Evolutionary conservation across 2,329 filamentous ascomycete genomes (phyloP).

Genomic region (Cordyceps pruinosa): DNA sequence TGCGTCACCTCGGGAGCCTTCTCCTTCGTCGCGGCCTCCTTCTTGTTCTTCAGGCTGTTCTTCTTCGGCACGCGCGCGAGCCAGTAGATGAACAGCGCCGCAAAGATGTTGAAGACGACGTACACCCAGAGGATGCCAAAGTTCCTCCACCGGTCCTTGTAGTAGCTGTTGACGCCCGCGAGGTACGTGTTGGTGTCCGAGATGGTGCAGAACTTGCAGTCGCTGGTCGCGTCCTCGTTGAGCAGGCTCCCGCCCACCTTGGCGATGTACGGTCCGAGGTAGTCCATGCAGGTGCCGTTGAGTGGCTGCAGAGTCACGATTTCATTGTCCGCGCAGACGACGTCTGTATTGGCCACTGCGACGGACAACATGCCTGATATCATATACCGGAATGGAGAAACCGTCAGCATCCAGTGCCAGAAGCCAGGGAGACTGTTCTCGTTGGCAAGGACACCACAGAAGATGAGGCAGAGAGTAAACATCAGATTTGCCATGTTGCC

Average conservation of each 20-base stretch:
- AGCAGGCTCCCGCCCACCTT: slow-evolving; percentile 46
- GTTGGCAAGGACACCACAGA: slow-evolving; percentile 66
- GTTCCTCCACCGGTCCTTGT: slow-evolving; percentile 59
- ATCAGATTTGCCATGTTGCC: slow-evolving; percentile 70
- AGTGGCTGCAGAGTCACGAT: slow-evolving; percentile 59
- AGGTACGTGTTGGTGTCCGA: slow-evolving; percentile 47
- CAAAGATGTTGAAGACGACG: slow-evolving; percentile 51
- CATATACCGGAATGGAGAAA: slow-evolving; percentile 78
- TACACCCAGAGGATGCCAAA: slow-evolving; percentile 58
- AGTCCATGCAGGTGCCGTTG: slow-evolving; percentile 53
- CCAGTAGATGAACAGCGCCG: slow-evolving; percentile 51
- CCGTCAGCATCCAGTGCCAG: slow-evolving; percentile 66
- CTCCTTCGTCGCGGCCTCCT: background rate
- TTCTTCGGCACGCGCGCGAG: slow-evolving; percentile 41
- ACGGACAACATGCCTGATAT: slow-evolving; percentile 64
- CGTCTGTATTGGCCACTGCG: slow-evolving; percentile 59
- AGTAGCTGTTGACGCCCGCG: slow-evolving; percentile 41
- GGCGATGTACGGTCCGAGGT: slow-evolving; percentile 45
- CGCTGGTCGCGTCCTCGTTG: slow-evolving; percentile 37
- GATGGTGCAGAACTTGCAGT: slow-evolving; percentile 52
- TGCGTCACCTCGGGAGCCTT: background rate
- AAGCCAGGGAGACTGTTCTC: slow-evolving; percentile 60
- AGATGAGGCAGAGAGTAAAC: slow-evolving; percentile 67
- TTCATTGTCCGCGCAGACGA: slow-evolving; percentile 65
- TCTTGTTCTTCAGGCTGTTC: slow-evolving; percentile 23